Percentiles rank a stretch among this genome's conserved stretches.
These are phyloP conservation scores for Moesziomyces parantarcticus DNA, from an alignment of 1,284 basidiomycete genomes.

Conservation along the genomic window DNA sequence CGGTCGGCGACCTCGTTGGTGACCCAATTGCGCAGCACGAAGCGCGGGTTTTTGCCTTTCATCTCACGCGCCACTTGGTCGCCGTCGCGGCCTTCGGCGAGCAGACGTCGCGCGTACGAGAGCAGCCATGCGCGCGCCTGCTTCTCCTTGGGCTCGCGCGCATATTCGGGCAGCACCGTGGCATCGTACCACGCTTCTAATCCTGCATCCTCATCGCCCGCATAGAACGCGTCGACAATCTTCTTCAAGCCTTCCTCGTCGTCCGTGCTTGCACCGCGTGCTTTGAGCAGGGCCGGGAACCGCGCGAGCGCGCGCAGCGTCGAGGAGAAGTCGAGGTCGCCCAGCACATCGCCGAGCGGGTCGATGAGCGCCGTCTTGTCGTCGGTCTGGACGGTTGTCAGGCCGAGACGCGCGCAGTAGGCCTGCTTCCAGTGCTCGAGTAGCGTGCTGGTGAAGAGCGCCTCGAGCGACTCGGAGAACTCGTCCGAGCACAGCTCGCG, in stretches of 20 bases:
- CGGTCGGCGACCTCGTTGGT: constrained; percentile 61
- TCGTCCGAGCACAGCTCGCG: constrained; percentile 42
- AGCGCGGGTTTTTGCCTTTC: constrained; percentile 54
- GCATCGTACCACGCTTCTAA: constrained; percentile 43
- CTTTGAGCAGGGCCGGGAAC: constrained; percentile 40
- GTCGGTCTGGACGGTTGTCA: constrained; percentile 20
- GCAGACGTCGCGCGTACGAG: constrained; percentile 43
- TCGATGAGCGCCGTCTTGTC: constrained; percentile 44
- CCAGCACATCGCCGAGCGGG: constrained; percentile 28
- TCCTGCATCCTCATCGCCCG: constrained; percentile 11
- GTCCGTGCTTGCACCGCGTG: constrained; percentile 3
- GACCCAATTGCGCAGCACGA: constrained; percentile 65
- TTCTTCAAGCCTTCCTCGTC: constrained; percentile 36
- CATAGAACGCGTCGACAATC: constrained; percentile 27
- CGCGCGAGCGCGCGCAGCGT: constrained; percentile 51
- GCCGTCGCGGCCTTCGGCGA: constrained; percentile 33
- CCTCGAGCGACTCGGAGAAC: constrained; percentile 42
- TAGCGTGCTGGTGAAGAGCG: constrained; percentile 43
- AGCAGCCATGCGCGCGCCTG: constrained; percentile 50
- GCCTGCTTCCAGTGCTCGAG: constrained; percentile 54
- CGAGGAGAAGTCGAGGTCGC: constrained; percentile 50
- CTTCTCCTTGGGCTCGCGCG: constrained; percentile 35
- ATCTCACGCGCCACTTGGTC: constrained; percentile 38
- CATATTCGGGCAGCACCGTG: constrained; percentile 27
- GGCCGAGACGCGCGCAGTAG: constrained; percentile 51